phyloP scores from a whole-genome alignment of 2,329 filamentous ascomycete genomes.

The Claviceps sp. region DNA sequence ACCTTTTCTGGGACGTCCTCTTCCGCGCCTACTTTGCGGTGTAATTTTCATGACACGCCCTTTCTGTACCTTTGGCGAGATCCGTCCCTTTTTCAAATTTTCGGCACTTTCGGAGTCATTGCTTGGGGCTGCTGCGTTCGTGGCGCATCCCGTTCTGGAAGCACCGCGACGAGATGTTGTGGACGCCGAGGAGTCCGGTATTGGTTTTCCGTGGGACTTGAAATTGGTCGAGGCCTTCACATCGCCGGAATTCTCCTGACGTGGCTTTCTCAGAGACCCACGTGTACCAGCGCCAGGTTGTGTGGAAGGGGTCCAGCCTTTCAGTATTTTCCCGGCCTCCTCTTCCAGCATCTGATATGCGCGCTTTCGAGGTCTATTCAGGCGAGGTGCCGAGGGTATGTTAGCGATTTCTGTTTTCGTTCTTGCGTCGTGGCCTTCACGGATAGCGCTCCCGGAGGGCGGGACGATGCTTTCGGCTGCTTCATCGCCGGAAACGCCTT shows the following conservation, averaged over 20 bases:
- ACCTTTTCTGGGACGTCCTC: neutral
- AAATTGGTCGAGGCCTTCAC: neutral
- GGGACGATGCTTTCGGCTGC: neutral
- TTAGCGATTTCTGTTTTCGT: neutral
- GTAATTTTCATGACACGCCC: neutral
- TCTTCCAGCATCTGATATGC: conserved; percentile 1
- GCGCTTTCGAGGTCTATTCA: neutral
- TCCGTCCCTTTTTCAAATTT: too few species aligned
- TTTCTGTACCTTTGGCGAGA: neutral
- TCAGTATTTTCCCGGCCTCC: neutral
- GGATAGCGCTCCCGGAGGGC: neutral
- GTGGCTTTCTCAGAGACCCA: neutral
- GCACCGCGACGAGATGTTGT: neutral
- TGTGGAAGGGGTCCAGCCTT: neutral
- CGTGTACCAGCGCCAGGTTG: neutral
- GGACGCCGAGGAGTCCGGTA: neutral
- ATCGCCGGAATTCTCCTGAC: neutral
- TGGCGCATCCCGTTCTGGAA: neutral
- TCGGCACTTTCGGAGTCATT: neutral
- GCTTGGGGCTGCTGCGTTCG: neutral
- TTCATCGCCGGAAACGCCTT: neutral
- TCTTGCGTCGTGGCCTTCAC: neutral
- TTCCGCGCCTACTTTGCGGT: neutral
- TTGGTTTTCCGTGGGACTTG: neutral
- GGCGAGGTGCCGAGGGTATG: neutral